These are phyloP conservation scores for Spergularia bocconei DNA, from an alignment of 148 eudicot genomes.

Conservation along the genomic window DNA sequence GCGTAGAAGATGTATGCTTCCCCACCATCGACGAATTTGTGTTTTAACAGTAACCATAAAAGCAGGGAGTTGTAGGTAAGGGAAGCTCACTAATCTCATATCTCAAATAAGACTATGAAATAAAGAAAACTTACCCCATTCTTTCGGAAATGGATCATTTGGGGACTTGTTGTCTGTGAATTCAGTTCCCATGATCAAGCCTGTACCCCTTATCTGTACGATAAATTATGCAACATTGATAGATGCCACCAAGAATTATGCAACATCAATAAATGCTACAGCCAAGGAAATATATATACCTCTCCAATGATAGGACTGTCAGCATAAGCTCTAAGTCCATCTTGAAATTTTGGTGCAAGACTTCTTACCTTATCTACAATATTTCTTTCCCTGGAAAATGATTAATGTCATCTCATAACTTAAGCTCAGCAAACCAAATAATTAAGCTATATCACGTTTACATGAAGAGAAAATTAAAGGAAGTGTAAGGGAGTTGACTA, in stretches of 20 bases:
- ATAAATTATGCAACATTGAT: slow-evolving; percentile 7
- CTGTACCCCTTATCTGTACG: slow-evolving; percentile 82
- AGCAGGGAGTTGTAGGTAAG: background rate
- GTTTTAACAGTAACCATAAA: background rate
- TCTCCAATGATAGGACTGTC: slow-evolving; percentile 92
- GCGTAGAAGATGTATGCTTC: background rate
- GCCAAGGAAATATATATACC: slow-evolving; percentile 41
- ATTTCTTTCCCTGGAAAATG: slow-evolving; percentile 72
- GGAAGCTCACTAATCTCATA: background rate
- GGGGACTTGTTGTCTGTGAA: slow-evolving; percentile 91
- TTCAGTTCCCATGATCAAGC: slow-evolving; percentile 84
- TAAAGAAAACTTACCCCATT: slow-evolving; percentile 65
- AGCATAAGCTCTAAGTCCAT: slow-evolving; percentile 70
- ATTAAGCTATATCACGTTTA: background rate
- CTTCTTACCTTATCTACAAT: slow-evolving; percentile 61
- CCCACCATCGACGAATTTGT: background rate
- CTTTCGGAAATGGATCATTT: slow-evolving; percentile 72
- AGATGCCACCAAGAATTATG: background rate
- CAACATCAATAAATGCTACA: background rate
- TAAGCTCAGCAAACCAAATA: background rate
- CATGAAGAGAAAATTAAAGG: background rate
- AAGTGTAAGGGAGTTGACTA: background rate
- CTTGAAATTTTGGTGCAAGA: slow-evolving; percentile 83
- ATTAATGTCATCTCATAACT: slow-evolving; percentile 3
- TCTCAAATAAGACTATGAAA: background rate